Conservation (phyloP, 495 filamentous ascomycete genomes). For the Penicillium alfredii region DNA sequence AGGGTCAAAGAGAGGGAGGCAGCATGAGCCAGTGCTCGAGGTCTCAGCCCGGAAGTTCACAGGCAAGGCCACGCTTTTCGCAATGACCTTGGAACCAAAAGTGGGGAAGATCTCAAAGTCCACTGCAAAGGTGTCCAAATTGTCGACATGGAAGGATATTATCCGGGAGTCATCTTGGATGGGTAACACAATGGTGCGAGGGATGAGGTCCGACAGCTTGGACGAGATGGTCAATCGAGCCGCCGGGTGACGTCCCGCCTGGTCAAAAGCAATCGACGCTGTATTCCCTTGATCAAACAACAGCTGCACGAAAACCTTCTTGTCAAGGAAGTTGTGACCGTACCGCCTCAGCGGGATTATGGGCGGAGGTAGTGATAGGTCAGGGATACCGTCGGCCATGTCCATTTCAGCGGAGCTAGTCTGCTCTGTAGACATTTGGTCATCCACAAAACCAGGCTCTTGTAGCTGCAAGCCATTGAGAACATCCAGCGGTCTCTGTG, state of each 20-base stretch:
- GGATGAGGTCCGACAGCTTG: constrained; percentile 91
- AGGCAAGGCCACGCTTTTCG: constrained; percentile 85
- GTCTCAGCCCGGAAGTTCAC: constrained; percentile 68
- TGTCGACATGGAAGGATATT: constrained; percentile 94
- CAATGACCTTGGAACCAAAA: constrained; percentile 94
- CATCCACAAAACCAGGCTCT: constrained; percentile 26
- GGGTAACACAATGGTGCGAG: constrained; percentile 87
- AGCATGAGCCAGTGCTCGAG: constrained; percentile 74
- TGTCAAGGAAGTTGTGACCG: constrained; percentile 97
- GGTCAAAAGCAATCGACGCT: constrained; percentile 82
- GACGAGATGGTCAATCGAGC: constrained; percentile 94
- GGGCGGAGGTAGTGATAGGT: constrained; percentile 87
- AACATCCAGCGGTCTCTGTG: constrained; percentile 30
- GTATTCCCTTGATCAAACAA: constrained; percentile 66
- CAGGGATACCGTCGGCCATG: constrained; percentile 81
- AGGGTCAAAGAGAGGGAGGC: constrained; percentile 85
- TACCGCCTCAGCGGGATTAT: constrained; percentile 93
- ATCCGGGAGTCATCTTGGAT: constrained; percentile 91
- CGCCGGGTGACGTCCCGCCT: constrained; percentile 91
- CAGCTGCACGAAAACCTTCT: constrained; percentile 89
- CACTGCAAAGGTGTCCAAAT: constrained; percentile 82
- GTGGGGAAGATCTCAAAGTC: constrained; percentile 98
- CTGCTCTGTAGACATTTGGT: constrained; percentile 38
- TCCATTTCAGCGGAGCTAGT: constrained; percentile 59
- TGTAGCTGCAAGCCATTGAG: constrained; percentile 32